Evolutionary conservation across 768 basidiomycete genomes (phyloP).

Genomic region (Cystobasidium onofrii): DNA sequence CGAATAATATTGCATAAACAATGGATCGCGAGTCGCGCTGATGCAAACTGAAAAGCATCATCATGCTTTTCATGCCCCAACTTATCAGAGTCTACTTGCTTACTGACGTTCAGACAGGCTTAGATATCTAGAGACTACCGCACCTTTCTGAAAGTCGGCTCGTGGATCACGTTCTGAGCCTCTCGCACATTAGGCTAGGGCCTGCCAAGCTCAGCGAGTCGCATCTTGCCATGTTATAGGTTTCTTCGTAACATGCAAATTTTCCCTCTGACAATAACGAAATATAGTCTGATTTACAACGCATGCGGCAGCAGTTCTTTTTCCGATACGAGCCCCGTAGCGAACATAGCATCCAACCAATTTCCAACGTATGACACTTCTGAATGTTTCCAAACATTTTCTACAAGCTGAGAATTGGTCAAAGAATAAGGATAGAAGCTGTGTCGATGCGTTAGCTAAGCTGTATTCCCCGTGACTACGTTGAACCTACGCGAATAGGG

Average conservation of each 20-base stretch:
- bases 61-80: neutral
- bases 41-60: neutral
- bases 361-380: neutral
- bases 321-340: neutral
- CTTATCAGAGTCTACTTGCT: too few relatives aligned
- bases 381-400: neutral
- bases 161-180: too few relatives aligned
- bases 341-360: neutral
- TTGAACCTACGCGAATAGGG: neutral
- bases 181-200: too few relatives aligned
- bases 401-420: neutral
- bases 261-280: too few relatives aligned
- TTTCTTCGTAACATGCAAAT: too few relatives aligned
- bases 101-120: too few relatives aligned
- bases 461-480: neutral
- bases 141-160: too few relatives aligned
- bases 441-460: neutral
- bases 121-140: too few relatives aligned
- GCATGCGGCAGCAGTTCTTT: neutral
- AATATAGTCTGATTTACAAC: neutral
- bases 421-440: conserved; percentile 2
- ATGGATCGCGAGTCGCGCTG: neutral
- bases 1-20: neutral
- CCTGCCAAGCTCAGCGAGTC: too few relatives aligned
- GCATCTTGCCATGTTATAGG: too few relatives aligned